A percentile compares a stretch with the other conserved stretches of the same genome.
Evolutionary conservation across 23 red algal genomes (phyloP).

Genomic region (Gracilariopsis chorda): DNA sequence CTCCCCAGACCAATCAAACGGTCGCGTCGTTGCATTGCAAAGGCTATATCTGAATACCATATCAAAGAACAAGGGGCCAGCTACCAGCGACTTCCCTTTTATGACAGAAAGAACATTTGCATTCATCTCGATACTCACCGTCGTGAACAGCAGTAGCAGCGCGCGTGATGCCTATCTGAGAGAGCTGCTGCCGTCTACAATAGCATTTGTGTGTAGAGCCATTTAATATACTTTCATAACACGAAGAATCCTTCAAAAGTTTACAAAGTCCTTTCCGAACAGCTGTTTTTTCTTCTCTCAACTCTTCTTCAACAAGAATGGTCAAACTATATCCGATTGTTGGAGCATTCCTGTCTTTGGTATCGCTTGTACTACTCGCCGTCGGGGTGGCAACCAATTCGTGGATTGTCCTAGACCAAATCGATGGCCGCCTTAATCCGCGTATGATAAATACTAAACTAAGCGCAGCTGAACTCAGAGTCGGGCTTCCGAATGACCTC

Average conservation of each 20-base stretch:
- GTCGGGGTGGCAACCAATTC: conserved; percentile 65
- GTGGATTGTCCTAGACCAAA: conserved; percentile 48
- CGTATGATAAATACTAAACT: conserved; percentile 42
- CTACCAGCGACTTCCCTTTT: neutral
- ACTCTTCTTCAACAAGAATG: neutral
- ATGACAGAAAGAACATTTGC: neutral
- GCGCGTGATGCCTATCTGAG: conserved; percentile 5
- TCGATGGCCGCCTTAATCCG: conserved; percentile 26
- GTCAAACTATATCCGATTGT: conserved; percentile 48
- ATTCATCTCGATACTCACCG: neutral
- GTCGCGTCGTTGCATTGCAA: neutral
- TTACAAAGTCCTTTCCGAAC: neutral
- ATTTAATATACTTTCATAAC: neutral
- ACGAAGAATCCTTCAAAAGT: neutral
- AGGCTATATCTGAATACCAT: neutral
- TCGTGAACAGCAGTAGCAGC: neutral
- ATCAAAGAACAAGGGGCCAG: neutral
- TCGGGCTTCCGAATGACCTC: conserved; percentile 5
- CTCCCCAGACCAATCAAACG: neutral
- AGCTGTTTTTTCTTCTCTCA: neutral
- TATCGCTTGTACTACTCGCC: conserved; percentile 56
- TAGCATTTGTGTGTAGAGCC: neutral
- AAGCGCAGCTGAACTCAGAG: neutral
- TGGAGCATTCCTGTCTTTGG: conserved; percentile 44
- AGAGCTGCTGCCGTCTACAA: too few species aligned